phyloP scores from a whole-genome alignment of 306 rosid species.

The Biancaea sappan region DNA sequence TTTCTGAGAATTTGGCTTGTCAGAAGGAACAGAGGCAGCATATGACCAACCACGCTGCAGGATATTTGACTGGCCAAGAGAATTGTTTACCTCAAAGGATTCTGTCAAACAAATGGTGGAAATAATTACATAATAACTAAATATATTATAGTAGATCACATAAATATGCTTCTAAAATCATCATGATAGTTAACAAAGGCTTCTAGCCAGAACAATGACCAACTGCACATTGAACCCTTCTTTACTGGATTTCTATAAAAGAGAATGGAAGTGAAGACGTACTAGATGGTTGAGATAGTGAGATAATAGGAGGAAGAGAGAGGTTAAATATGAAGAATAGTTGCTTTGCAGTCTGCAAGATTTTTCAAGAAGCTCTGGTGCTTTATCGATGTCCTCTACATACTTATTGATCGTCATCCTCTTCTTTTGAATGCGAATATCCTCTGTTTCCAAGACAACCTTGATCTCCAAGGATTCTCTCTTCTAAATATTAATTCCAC shows the following conservation, averaged over 20 bases:
- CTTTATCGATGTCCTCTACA: background rate
- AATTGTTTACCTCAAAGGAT: conserved; percentile 27
- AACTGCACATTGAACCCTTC: background rate
- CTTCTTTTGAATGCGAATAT: background rate
- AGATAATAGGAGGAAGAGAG: background rate
- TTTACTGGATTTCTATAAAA: background rate
- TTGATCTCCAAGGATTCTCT: background rate
- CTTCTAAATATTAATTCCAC: background rate
- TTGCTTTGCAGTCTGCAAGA: background rate
- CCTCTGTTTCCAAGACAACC: background rate
- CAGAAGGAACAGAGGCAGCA: conserved; percentile 53
- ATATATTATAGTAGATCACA: background rate
- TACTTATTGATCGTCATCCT: background rate
- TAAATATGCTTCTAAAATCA: background rate
- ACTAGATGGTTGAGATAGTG: background rate
- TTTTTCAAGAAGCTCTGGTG: background rate
- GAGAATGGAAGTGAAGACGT: background rate
- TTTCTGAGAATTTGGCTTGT: conserved; percentile 29
- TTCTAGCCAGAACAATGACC: background rate
- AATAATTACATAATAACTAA: conserved; percentile 11
- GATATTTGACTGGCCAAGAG: conserved; percentile 29
- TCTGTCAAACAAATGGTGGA: conserved; percentile 36
- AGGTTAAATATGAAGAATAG: background rate
- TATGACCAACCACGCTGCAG: conserved; percentile 47
- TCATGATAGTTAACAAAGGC: background rate